Conservation (phyloP, 2,329 filamentous ascomycete genomes). For the Claviceps africana region DNA sequence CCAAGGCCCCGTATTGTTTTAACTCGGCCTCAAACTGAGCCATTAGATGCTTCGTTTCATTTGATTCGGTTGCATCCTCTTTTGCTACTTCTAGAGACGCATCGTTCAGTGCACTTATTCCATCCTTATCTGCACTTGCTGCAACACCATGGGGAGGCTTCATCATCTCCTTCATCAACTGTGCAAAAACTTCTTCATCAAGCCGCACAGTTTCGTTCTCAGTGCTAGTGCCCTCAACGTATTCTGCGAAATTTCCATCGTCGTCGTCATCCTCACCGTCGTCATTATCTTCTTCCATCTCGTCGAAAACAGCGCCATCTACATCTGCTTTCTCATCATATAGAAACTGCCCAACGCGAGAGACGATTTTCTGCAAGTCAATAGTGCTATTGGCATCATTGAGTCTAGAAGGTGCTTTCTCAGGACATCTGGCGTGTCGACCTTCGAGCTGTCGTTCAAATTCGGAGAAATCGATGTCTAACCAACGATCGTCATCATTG, state of each 20-base stretch:
- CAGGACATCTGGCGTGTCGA: conserved; percentile 22
- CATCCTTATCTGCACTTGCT: background rate
- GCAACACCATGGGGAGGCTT: conserved; percentile 33
- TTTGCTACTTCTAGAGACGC: background rate
- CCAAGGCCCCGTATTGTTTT: conserved; percentile 10
- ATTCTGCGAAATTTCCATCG: conserved; percentile 36
- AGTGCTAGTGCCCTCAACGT: conserved; percentile 16
- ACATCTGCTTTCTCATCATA: conserved; percentile 70
- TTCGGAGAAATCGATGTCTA: conserved; percentile 81
- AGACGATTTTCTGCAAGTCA: conserved; percentile 80
- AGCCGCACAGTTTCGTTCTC: conserved; percentile 68
- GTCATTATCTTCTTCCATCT: conserved; percentile 55
- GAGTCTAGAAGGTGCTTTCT: conserved; percentile 31
- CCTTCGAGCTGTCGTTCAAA: conserved; percentile 68
- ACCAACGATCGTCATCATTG: conserved; percentile 81
- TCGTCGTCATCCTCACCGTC: conserved; percentile 33
- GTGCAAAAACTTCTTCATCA: conserved; percentile 70
- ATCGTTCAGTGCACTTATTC: background rate
- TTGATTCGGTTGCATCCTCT: background rate
- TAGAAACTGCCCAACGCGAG: conserved; percentile 82
- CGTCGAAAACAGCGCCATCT: conserved; percentile 61
- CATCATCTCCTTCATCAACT: conserved; percentile 90
- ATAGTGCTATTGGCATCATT: conserved; percentile 55
- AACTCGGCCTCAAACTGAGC: conserved; percentile 61
- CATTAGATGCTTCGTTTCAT: conserved; percentile 43